These are phyloP conservation scores for Penicillium sp. DNA, from an alignment of 2,329 filamentous ascomycete genomes.

Conservation along the genomic window DNA sequence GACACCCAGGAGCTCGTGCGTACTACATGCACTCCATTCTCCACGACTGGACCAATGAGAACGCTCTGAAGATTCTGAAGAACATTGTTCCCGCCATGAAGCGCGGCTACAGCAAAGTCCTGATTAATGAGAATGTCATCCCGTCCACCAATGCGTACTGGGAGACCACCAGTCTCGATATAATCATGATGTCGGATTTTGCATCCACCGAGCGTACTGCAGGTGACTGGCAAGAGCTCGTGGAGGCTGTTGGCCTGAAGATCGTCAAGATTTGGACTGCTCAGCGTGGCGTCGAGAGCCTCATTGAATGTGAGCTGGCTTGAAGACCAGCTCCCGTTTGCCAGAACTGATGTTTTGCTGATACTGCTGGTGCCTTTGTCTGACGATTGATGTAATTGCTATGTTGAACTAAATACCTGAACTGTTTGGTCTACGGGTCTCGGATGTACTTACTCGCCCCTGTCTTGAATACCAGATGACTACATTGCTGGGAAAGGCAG, in stretches of 20 bases:
- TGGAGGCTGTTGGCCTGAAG: slow-evolving; percentile 36
- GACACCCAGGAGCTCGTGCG: slow-evolving; percentile 29
- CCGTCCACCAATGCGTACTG: slow-evolving; percentile 36
- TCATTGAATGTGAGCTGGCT: slow-evolving; percentile 24
- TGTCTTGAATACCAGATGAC: too few relatives aligned
- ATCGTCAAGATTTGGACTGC: slow-evolving; percentile 36
- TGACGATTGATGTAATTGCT: too few relatives aligned
- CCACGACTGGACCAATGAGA: slow-evolving; percentile 34
- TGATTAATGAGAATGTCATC: slow-evolving; percentile 47
- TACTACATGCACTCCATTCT: slow-evolving; percentile 37
- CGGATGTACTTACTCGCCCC: too few relatives aligned
- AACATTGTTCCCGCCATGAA: slow-evolving; percentile 33
- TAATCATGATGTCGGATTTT: slow-evolving; percentile 45
- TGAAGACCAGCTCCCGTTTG: too few relatives aligned
- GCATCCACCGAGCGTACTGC: slow-evolving; percentile 42
- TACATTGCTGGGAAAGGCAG: too few relatives aligned
- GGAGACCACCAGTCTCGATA: slow-evolving; percentile 38
- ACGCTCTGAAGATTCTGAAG: slow-evolving; percentile 29
- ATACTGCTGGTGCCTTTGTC: too few relatives aligned
- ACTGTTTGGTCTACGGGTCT: too few relatives aligned
- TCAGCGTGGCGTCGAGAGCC: slow-evolving; percentile 21
- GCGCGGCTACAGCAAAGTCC: slow-evolving; percentile 41
- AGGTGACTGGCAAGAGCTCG: slow-evolving; percentile 36
- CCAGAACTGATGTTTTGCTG: too few relatives aligned
- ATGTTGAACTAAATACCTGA: too few relatives aligned